Evolutionary conservation across 176 grass and related monocot genomes (phyloP), one percentile per base, ranked within the genome.

Genomic region (Paspalum vaginatum): DNA sequence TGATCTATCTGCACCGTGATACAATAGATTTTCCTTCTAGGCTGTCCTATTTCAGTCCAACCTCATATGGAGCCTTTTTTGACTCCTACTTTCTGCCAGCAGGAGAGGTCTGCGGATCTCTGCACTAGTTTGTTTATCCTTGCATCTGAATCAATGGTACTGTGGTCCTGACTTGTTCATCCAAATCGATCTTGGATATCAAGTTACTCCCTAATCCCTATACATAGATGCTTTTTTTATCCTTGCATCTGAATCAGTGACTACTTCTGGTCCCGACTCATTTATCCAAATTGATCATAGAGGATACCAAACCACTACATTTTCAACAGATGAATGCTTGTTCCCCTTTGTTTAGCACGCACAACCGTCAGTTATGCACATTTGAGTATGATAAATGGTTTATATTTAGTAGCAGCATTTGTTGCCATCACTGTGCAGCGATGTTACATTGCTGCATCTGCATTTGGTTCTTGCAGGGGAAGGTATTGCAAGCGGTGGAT

Each of bases 41-140:
- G 54, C 6, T 78, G 27, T 78, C 55, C 37, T 79, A 21, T 32
- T 21, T 61, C 45, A 47, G 47, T 55, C 67, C 47, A 85, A 73
- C 67, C 67, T 72, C 63, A 85, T 79, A 78, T 61, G 32, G 38
- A 47, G 45, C 58, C 83, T 85, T 72, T 78, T 85, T 79, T 79
- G 40, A 79, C 48, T 17, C 22, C 27, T 72, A 11, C 67, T 72
- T 55, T 85, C 56, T 72, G 66, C 37, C 67, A 79, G 75, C 4
- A 85, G 72, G 75, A 76, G 46, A 72, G 24, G 13, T 61, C 11
- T 72, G 39, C 75, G 65, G 57, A 72, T 85, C 67, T 73, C 16
- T 72, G 57, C 57, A 37, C 15, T 72, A 53, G 15, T 71, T 85
- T 85, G 14, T 85, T 77, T 78, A 78, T 78, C 10, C 63, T 69